A percentile compares a stretch with the other conserved stretches of the same genome.
Conservation (phyloP, 1,139 yeast species). For the Sugiyamaella xylanicola region DNA sequence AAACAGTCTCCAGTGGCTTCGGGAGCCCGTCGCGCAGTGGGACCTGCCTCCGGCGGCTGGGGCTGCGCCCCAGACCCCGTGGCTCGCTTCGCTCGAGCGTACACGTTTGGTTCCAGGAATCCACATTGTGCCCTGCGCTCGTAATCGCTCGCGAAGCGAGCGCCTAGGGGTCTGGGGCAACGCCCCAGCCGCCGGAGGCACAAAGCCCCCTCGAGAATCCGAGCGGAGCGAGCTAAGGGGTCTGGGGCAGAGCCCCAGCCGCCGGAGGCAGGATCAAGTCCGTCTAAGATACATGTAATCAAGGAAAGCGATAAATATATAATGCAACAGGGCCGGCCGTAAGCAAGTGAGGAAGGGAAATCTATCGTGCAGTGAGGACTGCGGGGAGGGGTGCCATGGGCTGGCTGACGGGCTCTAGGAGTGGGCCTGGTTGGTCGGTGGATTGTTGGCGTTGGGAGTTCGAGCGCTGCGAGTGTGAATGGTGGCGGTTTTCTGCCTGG, state of each 20-base stretch:
- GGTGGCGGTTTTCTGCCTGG: conserved; percentile 2
- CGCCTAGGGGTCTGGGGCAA: neutral
- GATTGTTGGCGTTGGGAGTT: neutral
- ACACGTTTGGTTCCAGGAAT: too few species aligned
- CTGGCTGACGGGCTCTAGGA: neutral
- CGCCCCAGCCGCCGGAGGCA: conserved; percentile 1
- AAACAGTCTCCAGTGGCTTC: too few species aligned
- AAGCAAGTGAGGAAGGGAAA: neutral
- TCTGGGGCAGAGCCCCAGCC: conserved; percentile 18
- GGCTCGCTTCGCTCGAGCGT: conserved; percentile 4
- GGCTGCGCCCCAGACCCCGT: neutral
- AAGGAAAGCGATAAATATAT: neutral
- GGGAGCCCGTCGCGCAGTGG: too few species aligned
- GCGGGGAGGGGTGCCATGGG: conserved; percentile 1
- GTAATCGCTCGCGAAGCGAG: too few species aligned
- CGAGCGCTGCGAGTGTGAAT: neutral
- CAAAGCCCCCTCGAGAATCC: too few species aligned
- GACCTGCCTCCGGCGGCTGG: conserved; percentile 4
- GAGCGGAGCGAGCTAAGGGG: neutral
- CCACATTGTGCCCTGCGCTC: too few species aligned
- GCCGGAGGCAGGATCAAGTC: conserved; percentile 12
- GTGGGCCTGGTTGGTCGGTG: neutral
- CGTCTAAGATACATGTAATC: neutral
- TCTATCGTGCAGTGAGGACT: conserved; percentile 6
- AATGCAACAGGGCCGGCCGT: conserved; percentile 10